These are phyloP conservation scores for Croton laevigatus DNA, from an alignment of 441 rosid species.

Conservation along the genomic window DNA sequence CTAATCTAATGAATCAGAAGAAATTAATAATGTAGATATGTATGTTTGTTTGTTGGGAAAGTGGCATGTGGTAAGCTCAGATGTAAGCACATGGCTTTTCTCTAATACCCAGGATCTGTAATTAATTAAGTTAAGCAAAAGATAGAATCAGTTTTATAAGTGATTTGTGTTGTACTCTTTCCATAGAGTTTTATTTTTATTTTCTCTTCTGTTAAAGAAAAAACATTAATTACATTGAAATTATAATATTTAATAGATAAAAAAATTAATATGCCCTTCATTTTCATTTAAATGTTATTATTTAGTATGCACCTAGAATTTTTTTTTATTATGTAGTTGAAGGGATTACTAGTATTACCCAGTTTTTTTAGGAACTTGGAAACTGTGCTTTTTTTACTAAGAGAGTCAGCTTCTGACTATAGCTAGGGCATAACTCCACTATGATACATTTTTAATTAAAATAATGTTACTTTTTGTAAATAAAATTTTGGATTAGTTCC, in stretches of 20 bases:
- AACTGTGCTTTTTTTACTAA: slow-evolving; percentile 23
- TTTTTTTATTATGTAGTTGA: no score
- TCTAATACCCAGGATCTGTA: slow-evolving; percentile 40
- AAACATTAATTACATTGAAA: no score
- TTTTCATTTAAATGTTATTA: no score
- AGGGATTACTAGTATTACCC: slow-evolving; percentile 17
- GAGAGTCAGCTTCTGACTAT: slow-evolving; percentile 19
- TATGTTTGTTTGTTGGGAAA: slow-evolving; percentile 15
- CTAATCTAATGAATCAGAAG: slow-evolving; percentile 19
- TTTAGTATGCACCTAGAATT: no score
- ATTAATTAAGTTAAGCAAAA: slow-evolving; percentile 31
- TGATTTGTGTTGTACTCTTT: slow-evolving; percentile 26
- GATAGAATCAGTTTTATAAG: slow-evolving; percentile 39
- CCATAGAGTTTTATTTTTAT: no score
- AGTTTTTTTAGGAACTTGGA: slow-evolving; percentile 26
- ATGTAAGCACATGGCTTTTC: slow-evolving; percentile 57
- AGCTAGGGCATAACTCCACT: slow-evolving; percentile 8
- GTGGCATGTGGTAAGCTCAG: slow-evolving; percentile 65
- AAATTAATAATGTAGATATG: background rate
- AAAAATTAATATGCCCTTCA: no score
- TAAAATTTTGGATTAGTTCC: background rate
- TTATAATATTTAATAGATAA: no score
- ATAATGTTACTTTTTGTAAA: background rate
- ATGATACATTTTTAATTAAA: background rate
- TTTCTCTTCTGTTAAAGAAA: no score